Evolutionary conservation across 495 filamentous ascomycete genomes (phyloP), one percentile per base, ranked within the genome.

Genomic region (Podospora sp.): DNA sequence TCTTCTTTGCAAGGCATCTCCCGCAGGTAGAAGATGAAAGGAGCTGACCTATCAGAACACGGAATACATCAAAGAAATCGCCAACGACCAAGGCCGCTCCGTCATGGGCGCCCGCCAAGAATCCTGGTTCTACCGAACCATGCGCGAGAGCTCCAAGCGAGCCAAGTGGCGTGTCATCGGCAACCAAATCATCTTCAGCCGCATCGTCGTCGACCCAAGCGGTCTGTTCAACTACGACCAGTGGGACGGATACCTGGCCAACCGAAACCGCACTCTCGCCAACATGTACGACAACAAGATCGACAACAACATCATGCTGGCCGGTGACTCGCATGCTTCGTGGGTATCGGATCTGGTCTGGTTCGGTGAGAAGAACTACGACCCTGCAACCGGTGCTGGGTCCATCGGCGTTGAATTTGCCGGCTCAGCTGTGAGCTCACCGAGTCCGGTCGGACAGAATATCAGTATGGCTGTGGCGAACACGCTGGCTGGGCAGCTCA

Each of bases 331-430:
- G 55, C 89, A 91, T 71, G 84, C 85, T 16, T 81, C 83, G 24
- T 90, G 87, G 87, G 88, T 81, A 27, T 84, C 82, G 36, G 88
- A 91, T 65, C 79, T 91, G n/a, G 86, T 83, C 67, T 90, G 87
- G 87, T 77, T 87, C 11, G 85, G 80, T 57, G 80, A 83, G 62
- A 76, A 84, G 55, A 73, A 78, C 0, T 90, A 90, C 75, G 77
- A 90, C 75, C 71, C 77, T 8, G 63, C 67, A 9, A 88, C 86
- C 1, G 89, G 89, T 16, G 75, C 71, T 9, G 89, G 89, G 0
- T 71, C 83, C 46, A 78, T 91, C 35, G 89, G 88, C 27, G 87
- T 90, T 56, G 89, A 91, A 72, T 88, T 91, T 66, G 89, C 85
- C 46, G 88, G 87, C 24, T 80, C 85, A 0, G 88, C 87, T 2